These are phyloP conservation scores for Lobosporangium transversale DNA, from an alignment of 192 early-diverging fungal genomes.

Conservation along the genomic window DNA sequence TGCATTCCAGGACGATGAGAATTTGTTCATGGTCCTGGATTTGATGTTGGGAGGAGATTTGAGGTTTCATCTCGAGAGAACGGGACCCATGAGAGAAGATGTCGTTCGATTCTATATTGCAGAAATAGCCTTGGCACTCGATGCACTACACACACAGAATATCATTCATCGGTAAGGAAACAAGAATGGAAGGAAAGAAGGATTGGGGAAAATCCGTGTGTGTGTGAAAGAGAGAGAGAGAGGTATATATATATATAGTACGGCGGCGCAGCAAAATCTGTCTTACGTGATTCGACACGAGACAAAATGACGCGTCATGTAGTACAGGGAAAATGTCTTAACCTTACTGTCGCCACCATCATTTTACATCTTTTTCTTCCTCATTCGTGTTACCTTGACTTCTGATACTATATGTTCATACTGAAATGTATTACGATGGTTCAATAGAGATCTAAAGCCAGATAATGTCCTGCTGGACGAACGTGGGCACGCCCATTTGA, in stretches of 20 bases:
- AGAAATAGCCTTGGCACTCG: constrained; percentile 71
- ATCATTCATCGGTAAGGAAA: constrained; percentile 75
- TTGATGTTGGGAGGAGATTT: constrained; percentile 97
- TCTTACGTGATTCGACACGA: too few species aligned
- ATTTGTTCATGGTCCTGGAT: constrained; percentile 94
- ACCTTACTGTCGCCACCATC: too few species aligned
- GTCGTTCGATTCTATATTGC: constrained; percentile 76
- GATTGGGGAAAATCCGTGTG: neutral
- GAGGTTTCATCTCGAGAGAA: constrained; percentile 82
- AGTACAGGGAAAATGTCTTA: too few species aligned
- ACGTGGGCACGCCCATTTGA: constrained; percentile 82
- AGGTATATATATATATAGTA: neutral
- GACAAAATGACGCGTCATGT: too few species aligned
- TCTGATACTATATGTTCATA: neutral
- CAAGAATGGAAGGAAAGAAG: neutral
- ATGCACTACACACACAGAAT: constrained; percentile 73
- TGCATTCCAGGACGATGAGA: constrained; percentile 95
- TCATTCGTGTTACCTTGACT: too few species aligned
- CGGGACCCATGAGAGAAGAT: constrained; percentile 70
- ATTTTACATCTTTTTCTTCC: neutral
- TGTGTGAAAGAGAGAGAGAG: neutral
- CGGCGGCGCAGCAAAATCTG: too few species aligned
- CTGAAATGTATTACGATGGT: too few species aligned
- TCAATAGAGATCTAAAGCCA: constrained; percentile 87
- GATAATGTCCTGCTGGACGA: constrained; percentile 87